Conservation (phyloP, 257 asterid genomes). For the Leonotis leonurus region DNA sequence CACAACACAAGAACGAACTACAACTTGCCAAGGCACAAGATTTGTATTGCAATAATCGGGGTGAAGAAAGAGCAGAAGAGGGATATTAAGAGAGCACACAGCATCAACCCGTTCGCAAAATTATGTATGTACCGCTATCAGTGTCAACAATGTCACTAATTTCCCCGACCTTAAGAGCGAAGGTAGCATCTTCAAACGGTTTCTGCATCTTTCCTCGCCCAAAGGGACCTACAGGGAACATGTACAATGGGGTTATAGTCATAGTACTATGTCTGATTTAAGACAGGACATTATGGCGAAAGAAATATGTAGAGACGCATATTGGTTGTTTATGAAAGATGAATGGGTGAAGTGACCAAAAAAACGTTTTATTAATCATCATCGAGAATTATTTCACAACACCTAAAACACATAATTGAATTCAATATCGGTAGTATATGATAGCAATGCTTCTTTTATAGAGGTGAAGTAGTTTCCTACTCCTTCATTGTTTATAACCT, state of each 20-base stretch:
- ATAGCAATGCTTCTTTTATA: background rate
- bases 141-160: slow-evolving; percentile 83
- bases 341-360: background rate
- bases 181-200: slow-evolving; percentile 78
- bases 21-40: slow-evolving; percentile 11
- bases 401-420: background rate
- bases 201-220: slow-evolving; percentile 92
- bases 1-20: background rate
- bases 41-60: background rate
- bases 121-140: slow-evolving; percentile 84
- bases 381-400: background rate
- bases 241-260: background rate
- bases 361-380: background rate
- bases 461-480: background rate
- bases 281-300: background rate
- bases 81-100: background rate
- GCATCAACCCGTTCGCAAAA: slow-evolving; percentile 58
- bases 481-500: background rate
- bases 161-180: slow-evolving; percentile 59
- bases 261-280: background rate
- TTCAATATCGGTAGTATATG: background rate
- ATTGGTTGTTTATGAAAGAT: background rate
- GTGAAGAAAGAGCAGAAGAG: background rate
- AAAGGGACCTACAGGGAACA: slow-evolving; percentile 43
- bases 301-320: background rate